Evolutionary conservation across 108 stramenopile species (phyloP).

Genomic region (Tribonema minus): DNA sequence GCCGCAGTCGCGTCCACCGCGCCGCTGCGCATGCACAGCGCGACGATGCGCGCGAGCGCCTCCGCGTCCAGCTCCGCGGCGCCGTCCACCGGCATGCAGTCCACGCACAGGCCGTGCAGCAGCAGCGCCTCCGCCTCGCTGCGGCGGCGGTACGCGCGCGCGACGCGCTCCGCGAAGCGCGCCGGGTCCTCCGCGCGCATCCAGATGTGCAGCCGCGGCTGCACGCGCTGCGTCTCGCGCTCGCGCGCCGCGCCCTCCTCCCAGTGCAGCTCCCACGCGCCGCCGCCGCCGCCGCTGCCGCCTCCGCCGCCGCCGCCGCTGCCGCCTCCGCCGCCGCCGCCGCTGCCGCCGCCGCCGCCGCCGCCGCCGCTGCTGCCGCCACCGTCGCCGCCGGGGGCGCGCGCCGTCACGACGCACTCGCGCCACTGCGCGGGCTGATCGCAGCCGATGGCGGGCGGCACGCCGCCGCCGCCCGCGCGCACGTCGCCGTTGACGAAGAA

Average conservation of each 20-base stretch:
- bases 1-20: background rate
- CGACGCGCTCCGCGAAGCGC: slow-evolving; percentile 37
- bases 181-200: slow-evolving; percentile 55
- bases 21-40: slow-evolving; percentile 8
- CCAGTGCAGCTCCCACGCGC: no score
- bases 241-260: slow-evolving; percentile 6
- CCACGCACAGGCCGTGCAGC: slow-evolving; percentile 47
- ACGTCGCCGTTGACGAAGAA: no score
- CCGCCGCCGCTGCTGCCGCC: background rate
- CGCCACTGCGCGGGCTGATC: slow-evolving; percentile 23
- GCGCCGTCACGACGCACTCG: background rate
- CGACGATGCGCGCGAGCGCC: slow-evolving; percentile 43
- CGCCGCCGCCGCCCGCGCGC: background rate
- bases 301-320: no score
- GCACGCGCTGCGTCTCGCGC: background rate
- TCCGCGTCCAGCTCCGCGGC: slow-evolving; percentile 46
- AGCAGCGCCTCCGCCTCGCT: slow-evolving; percentile 34
- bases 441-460: no score
- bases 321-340: no score
- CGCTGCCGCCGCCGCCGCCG: slow-evolving; percentile 2
- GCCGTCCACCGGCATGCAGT: slow-evolving; percentile 55
- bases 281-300: no score
- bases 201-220: slow-evolving; percentile 52
- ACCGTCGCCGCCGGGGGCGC: background rate
- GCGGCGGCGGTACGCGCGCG: slow-evolving; percentile 10